These are phyloP conservation scores for Venturia carpophila DNA, from an alignment of 2,329 filamentous ascomycete genomes.

Conservation along the genomic window DNA sequence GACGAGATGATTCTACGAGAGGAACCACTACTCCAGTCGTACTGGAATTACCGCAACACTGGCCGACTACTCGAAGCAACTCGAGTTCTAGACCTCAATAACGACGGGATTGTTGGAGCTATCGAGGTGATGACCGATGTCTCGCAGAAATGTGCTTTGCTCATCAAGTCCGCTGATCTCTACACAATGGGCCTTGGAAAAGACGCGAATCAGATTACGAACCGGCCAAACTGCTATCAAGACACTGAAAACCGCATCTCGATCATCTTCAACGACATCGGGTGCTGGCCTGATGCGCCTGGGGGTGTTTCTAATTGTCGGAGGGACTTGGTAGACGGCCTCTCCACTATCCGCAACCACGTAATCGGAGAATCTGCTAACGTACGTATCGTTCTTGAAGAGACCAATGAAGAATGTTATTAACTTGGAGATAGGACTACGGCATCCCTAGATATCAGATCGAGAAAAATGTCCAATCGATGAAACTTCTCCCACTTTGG, in stretches of 20 bases:
- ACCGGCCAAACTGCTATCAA: slow-evolving; percentile 32
- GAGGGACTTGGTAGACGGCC: slow-evolving; percentile 48
- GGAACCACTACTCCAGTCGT: slow-evolving; percentile 6
- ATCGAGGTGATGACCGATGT: slow-evolving; percentile 13
- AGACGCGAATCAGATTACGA: slow-evolving; percentile 36
- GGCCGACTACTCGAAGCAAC: not conserved
- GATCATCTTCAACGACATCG: slow-evolving; percentile 46
- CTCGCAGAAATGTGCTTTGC: slow-evolving; percentile 22
- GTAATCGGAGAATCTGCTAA: slow-evolving; percentile 49
- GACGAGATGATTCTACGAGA: slow-evolving; percentile 11
- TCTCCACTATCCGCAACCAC: slow-evolving; percentile 47
- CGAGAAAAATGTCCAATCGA: slow-evolving; percentile 47
- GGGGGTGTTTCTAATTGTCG: slow-evolving; percentile 50
- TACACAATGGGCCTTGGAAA: slow-evolving; percentile 38
- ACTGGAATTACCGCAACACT: slow-evolving; percentile 12
- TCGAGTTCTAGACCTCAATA: not conserved
- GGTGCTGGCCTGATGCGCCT: slow-evolving; percentile 46
- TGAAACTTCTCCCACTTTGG: slow-evolving; percentile 49
- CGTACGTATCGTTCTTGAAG: slow-evolving; percentile 22
- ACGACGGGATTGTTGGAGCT: slow-evolving; percentile 2
- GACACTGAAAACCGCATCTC: slow-evolving; percentile 44
- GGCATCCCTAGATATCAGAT: slow-evolving; percentile 49
- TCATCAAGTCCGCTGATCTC: slow-evolving; percentile 35
- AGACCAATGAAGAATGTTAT: not conserved
- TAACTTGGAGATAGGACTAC: slow-evolving; percentile 30